These are phyloP conservation scores for Leccinum subtestaceum DNA, from an alignment of 768 basidiomycete genomes.

Conservation along the genomic window DNA sequence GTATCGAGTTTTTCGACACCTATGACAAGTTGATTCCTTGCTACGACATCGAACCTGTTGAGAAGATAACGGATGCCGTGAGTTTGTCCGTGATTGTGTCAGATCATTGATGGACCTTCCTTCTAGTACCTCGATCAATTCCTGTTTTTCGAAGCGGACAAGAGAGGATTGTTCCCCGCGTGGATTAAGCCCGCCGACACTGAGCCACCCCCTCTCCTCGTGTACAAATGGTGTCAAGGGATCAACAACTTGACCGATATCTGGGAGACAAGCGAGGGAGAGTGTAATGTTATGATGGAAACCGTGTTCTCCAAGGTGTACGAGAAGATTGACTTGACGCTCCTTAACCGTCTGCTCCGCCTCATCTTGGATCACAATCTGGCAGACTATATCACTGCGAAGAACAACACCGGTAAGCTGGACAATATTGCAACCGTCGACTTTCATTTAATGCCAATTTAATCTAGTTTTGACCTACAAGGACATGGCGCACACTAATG, in stretches of 20 bases:
- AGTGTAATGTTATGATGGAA: constrained; percentile 99
- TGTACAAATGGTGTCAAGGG: constrained; percentile 99
- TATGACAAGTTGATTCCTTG: constrained; percentile 98
- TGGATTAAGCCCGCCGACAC: constrained; percentile 99
- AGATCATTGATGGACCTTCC: constrained; percentile 12
- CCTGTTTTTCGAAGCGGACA: constrained; percentile 98
- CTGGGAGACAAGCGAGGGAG: constrained; percentile 98
- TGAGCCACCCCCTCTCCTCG: constrained; percentile 93
- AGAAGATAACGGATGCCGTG: constrained; percentile 98
- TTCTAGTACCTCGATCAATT: constrained; percentile 91
- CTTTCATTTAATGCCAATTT: constrained; percentile 9
- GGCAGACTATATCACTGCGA: constrained; percentile 98
- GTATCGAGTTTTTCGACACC: constrained; percentile 96
- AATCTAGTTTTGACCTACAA: constrained; percentile 78
- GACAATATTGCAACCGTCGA: not conserved
- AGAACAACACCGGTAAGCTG: constrained; percentile 83
- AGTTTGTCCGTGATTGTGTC: constrained; percentile 27
- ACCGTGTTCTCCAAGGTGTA: constrained; percentile 97
- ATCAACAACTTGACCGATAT: constrained; percentile 98
- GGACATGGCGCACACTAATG: constrained; percentile 98
- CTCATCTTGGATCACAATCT: constrained; percentile 98
- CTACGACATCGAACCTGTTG: constrained; percentile 98
- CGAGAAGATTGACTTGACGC: constrained; percentile 96
- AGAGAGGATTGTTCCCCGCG: constrained; percentile 94
- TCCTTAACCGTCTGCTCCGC: constrained; percentile 92